Evolutionary conservation across 2,329 filamentous ascomycete genomes (phyloP).

Genomic region (Coniochaeta prunicola): DNA sequence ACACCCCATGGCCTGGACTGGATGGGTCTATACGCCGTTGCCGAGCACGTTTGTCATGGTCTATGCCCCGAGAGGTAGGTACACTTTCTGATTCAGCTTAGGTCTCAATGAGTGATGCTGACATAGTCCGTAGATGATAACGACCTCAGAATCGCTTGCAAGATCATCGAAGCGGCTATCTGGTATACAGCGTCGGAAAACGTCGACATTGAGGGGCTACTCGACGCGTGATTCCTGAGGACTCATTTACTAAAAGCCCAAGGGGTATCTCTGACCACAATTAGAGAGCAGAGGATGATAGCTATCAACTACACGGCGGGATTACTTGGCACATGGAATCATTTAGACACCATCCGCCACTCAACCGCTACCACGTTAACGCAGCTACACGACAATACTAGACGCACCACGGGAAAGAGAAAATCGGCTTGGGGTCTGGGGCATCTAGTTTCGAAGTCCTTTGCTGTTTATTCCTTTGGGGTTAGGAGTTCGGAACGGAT

Average conservation of each 20-base stretch:
- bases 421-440: background rate
- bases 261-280: background rate
- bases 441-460: background rate
- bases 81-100: background rate
- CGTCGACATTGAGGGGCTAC: conserved; percentile 20
- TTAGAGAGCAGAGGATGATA: background rate
- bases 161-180: conserved; percentile 66
- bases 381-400: background rate
- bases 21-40: conserved; percentile 60
- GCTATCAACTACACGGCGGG: background rate
- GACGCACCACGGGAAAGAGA: background rate
- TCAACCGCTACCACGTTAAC: background rate
- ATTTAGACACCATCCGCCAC: background rate
- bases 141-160: conserved; percentile 60
- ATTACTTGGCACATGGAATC: background rate
- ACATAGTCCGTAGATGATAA: conserved; percentile 36
- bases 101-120: background rate
- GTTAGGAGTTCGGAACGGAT: background rate
- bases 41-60: conserved; percentile 73
- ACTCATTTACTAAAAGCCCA: background rate
- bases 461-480: background rate
- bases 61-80: conserved; percentile 63
- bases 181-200: conserved; percentile 54
- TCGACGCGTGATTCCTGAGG: background rate
- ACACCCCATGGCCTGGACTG: conserved; percentile 59